Percentiles rank a stretch among this genome's conserved stretches.
Conservation (phyloP, 2,329 filamentous ascomycete genomes). For the Xylariales sp. region DNA sequence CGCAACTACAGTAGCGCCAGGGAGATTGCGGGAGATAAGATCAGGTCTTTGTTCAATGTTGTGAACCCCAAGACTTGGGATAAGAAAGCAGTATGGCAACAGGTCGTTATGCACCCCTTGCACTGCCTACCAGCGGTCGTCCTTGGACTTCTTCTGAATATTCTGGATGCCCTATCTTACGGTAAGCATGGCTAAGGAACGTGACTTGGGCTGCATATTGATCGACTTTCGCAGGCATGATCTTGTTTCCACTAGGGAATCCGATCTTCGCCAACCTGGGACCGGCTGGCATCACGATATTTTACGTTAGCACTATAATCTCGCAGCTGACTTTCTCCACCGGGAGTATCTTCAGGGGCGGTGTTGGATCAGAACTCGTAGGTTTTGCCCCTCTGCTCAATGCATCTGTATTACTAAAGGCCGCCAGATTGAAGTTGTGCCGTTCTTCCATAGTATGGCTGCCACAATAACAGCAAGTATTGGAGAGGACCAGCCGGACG, state of each 20-base stretch:
- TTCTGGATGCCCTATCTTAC: slow-evolving; percentile 92
- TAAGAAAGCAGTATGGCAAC: slow-evolving; percentile 57
- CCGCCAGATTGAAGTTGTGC: slow-evolving; percentile 83
- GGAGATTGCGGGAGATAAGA: slow-evolving; percentile 13
- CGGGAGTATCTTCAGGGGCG: slow-evolving; percentile 84
- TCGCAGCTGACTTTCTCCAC: slow-evolving; percentile 86
- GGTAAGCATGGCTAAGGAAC: slow-evolving; percentile 41
- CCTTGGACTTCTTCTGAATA: slow-evolving; percentile 83
- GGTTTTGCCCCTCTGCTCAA: slow-evolving; percentile 18
- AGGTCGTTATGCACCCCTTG: slow-evolving; percentile 60
- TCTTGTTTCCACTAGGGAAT: slow-evolving; percentile 86
- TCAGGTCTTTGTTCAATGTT: slow-evolving; percentile 25
- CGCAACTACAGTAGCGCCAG: slow-evolving; percentile 22
- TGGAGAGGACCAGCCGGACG: slow-evolving; percentile 74
- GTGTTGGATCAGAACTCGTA: slow-evolving; percentile 89
- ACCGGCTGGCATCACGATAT: slow-evolving; percentile 94
- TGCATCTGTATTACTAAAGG: slow-evolving; percentile 12
- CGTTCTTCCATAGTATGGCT: slow-evolving; percentile 99
- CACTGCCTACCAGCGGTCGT: slow-evolving; percentile 80
- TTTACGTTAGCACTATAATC: slow-evolving; percentile 96
- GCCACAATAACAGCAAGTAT: slow-evolving; percentile 76
- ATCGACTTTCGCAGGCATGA: slow-evolving; percentile 60
- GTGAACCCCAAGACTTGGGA: slow-evolving; percentile 70
- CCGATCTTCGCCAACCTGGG: slow-evolving; percentile 81
- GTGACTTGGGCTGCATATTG: not conserved